These are phyloP conservation scores for Botryosphaeria dothidea DNA, from an alignment of 2,329 filamentous ascomycete genomes.

Conservation along the genomic window DNA sequence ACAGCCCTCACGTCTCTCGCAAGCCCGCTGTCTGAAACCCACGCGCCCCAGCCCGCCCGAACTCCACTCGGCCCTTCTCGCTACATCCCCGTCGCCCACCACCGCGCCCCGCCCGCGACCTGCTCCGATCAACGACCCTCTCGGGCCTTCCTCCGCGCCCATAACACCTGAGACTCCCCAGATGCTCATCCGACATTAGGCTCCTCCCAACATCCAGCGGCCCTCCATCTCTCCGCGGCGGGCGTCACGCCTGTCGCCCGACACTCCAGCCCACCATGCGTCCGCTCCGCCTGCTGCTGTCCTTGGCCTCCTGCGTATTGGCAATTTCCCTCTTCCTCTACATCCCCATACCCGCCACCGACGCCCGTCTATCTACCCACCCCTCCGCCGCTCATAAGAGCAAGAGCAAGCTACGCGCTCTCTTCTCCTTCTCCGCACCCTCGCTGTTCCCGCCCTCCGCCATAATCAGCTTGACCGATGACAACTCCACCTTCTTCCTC, in stretches of 20 bases:
- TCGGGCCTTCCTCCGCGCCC: constrained; percentile 7
- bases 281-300: constrained; percentile 43
- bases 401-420: constrained; percentile 38
- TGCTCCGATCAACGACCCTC: not conserved
- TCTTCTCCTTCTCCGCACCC: constrained; percentile 56
- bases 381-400: constrained; percentile 27
- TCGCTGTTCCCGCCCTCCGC: constrained; percentile 94
- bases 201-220: not conserved
- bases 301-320: constrained; percentile 44
- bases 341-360: constrained; percentile 30
- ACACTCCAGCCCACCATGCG: constrained; percentile 30
- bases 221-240: constrained; percentile 11
- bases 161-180: constrained; percentile 13
- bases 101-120: not conserved
- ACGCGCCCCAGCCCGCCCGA: not conserved
- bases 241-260: constrained; percentile 10
- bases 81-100: not conserved
- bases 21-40: not conserved
- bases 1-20: not conserved
- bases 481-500: constrained; percentile 96
- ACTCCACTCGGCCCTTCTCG: not conserved
- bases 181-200: constrained; percentile 13
- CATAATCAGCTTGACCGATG: constrained; percentile 92
- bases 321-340: constrained; percentile 47
- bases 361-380: constrained; percentile 19